Conservation (phyloP, 768 basidiomycete genomes). For the Pulveroboletus ravenelii region DNA sequence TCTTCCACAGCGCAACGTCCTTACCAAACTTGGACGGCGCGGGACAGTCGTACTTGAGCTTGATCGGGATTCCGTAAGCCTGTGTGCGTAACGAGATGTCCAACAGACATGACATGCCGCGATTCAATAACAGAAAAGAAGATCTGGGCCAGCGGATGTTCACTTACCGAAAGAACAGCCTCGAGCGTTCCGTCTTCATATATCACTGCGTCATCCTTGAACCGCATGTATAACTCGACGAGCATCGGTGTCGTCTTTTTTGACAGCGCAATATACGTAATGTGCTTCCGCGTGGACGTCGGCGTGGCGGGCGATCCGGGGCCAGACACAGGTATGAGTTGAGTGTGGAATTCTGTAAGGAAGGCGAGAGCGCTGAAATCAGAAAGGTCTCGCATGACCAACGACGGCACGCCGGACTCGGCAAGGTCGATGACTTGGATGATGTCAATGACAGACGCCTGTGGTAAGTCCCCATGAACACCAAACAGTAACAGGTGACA, state of each 20-base stretch:
- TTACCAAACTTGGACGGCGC: slow-evolving; percentile 82
- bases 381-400: slow-evolving; percentile 78
- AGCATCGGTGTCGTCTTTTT: slow-evolving; percentile 86
- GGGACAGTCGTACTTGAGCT: slow-evolving; percentile 93
- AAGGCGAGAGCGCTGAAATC: slow-evolving; percentile 88
- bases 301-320: slow-evolving; percentile 11
- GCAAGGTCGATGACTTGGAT: slow-evolving; percentile 64
- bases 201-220: slow-evolving; percentile 55
- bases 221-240: slow-evolving; percentile 68
- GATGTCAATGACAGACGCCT: slow-evolving; percentile 72
- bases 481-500: background rate
- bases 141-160: background rate
- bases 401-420: slow-evolving; percentile 56
- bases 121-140: background rate
- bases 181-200: slow-evolving; percentile 84
- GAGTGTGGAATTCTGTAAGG: slow-evolving; percentile 67
- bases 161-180: slow-evolving; percentile 66
- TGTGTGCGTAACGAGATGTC: slow-evolving; percentile 21
- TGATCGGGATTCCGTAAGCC: slow-evolving; percentile 89
- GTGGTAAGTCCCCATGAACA: slow-evolving; percentile 11
- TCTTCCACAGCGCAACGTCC: slow-evolving; percentile 90
- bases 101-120: background rate
- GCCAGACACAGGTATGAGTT: slow-evolving; percentile 10
- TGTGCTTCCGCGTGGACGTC: slow-evolving; percentile 46
- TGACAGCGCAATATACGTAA: slow-evolving; percentile 87